These are phyloP conservation scores for Arthromyces matolae DNA, from an alignment of 768 basidiomycete species.

Conservation along the genomic window DNA sequence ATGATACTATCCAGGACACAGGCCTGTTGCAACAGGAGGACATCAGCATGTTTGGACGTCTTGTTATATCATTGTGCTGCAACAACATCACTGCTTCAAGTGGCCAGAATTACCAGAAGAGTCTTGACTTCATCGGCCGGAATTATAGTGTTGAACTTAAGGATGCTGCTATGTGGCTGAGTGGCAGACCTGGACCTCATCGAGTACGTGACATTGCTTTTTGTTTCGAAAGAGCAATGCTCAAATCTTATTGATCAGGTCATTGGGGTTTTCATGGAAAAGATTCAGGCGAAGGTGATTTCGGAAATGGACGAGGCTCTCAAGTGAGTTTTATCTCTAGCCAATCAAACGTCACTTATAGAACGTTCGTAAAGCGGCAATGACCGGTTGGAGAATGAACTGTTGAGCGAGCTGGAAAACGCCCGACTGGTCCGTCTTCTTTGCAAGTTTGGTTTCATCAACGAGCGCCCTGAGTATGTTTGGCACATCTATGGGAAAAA, in stretches of 20 bases:
- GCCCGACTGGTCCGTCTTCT: conserved; percentile 84
- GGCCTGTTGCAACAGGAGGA: conserved; percentile 80
- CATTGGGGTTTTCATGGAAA: conserved; percentile 77
- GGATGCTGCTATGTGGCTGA: conserved; percentile 71
- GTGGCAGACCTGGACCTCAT: conserved; percentile 63
- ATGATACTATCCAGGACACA: conserved; percentile 64
- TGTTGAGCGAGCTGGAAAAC: conserved; percentile 90
- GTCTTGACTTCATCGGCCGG: conserved; percentile 70
- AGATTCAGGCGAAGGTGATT: conserved; percentile 66
- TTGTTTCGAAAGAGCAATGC: too few relatives aligned
- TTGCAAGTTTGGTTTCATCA: conserved; percentile 96
- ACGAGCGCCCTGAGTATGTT: conserved; percentile 91
- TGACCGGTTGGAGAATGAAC: conserved; percentile 79
- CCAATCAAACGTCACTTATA: background rate
- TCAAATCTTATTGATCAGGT: too few relatives aligned
- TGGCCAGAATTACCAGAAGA: conserved; percentile 61
- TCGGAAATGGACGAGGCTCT: conserved; percentile 86
- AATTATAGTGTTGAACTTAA: conserved; percentile 81
- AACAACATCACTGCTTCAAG: conserved; percentile 57
- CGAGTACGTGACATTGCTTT: conserved; percentile 41
- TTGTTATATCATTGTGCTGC: conserved; percentile 79
- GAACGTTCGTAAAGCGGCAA: conserved; percentile 48
- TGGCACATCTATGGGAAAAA: background rate
- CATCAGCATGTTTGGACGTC: conserved; percentile 76
- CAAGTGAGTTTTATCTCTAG: conserved; percentile 43